Percentiles rank a stretch among this genome's conserved stretches.
These are phyloP conservation scores for Fomitopsis pinicola DNA, from an alignment of 1,284 basidiomycete species.

Conservation along the genomic window DNA sequence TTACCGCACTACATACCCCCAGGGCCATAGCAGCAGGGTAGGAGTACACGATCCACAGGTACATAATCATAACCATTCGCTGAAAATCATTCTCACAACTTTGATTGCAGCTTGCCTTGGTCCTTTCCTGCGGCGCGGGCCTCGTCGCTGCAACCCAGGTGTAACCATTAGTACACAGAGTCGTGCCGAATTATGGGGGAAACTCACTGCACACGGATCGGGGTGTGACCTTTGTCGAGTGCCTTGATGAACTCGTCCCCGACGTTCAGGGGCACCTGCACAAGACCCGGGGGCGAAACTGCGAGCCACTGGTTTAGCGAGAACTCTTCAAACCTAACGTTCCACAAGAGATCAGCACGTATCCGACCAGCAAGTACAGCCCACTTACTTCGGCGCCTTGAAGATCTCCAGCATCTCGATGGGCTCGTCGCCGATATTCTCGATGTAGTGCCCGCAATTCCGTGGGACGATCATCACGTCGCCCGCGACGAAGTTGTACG, in stretches of 20 bases:
- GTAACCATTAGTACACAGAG: neutral
- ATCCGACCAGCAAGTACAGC: neutral
- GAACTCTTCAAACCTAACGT: slow-evolving; percentile 16
- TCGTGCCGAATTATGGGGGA: too few relatives aligned
- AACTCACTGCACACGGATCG: slow-evolving; percentile 3
- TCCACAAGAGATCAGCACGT: neutral
- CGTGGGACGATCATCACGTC: slow-evolving; percentile 8
- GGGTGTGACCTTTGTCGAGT: slow-evolving; percentile 21
- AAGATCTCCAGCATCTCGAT: slow-evolving; percentile 60
- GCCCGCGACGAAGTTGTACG: slow-evolving; percentile 5
- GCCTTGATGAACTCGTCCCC: slow-evolving; percentile 44
- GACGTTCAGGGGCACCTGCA: slow-evolving; percentile 54
- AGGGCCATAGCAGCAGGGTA: neutral
- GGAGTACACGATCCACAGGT: neutral
- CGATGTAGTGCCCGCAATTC: slow-evolving; percentile 51
- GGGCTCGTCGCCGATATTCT: slow-evolving; percentile 58
- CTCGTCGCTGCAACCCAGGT: neutral
- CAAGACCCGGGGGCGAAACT: slow-evolving; percentile 53
- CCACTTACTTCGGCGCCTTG: slow-evolving; percentile 39
- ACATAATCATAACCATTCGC: neutral
- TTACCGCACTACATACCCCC: too few relatives aligned
- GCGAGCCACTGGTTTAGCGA: slow-evolving; percentile 50
- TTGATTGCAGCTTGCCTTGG: neutral
- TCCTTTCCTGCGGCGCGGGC: neutral
- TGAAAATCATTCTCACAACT: neutral